Evolutionary conservation across 2,329 filamentous ascomycete species (phyloP), one percentile per base, ranked within the genome.

Genomic region (Diaporthe sp.): DNA sequence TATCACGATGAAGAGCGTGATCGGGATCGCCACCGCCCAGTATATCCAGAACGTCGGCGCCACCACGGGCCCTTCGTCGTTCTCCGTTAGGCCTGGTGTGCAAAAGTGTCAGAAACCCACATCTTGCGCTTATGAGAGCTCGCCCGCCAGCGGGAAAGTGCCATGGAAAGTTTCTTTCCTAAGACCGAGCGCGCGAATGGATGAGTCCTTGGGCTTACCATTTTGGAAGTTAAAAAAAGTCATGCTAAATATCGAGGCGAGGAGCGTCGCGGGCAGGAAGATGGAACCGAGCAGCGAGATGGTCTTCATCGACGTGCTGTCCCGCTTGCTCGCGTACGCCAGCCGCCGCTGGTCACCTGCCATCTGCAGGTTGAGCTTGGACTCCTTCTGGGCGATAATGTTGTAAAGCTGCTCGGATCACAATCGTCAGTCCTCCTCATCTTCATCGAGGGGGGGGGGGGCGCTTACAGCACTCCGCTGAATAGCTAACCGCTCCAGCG

Each of bases 221-320:
- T 85, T 82, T 77, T 88, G 87, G 78, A 92, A 92, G 82, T 92
- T 88, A 84, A 93, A 93, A 81, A 93, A 93, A 0, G 90, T 90
- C 90, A 92, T 93, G 84, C 88, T 89, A 78, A 93, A 93, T 34
- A 93, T 85, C 0, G 91, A 92, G 12, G 91, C 88, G 25, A 93
- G 86, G 77, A 89, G 92, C 0, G 90, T 92, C 2, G 90, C 91
- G 0, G 91, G 91, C 8, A 93, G 84, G 79, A 93, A 93, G 55
- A 93, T 84, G 55, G 90, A 90, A 39, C 91, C 91, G 73, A 93
- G 88, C 0, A 93, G 86, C 0, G 91, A 92, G 53, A 93, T 85
- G 0, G 90, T 91, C 84, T 92, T 93, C 90, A 92, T 92, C 74
- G 90, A 89, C 5, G 89, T 91, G 81, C 89, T 90, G 81, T 92